Conservation (phyloP, 306 rosid genomes). For the Dalbergia cultrata region DNA sequence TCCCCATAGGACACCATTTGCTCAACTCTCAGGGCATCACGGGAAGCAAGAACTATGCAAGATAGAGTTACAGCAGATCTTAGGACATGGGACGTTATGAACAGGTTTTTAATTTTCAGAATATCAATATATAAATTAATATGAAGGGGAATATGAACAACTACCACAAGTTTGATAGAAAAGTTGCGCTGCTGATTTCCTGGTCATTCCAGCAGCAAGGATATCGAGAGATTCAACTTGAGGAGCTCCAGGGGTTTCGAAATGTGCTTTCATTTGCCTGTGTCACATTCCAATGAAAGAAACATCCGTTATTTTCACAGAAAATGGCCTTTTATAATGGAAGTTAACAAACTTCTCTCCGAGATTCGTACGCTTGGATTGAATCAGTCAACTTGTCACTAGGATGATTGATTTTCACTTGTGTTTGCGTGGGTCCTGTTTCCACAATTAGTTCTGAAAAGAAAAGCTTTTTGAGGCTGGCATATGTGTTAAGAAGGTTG, state of each 20-base stretch:
- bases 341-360: constrained; percentile 8
- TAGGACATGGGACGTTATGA: neutral
- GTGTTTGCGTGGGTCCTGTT: constrained; percentile 88
- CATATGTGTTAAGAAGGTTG: constrained; percentile 22
- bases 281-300: constrained; percentile 27
- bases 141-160: neutral
- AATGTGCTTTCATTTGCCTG: constrained; percentile 87
- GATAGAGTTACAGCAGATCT: constrained; percentile 1
- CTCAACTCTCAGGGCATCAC: constrained; percentile 62
- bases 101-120: neutral
- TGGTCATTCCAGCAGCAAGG: constrained; percentile 72
- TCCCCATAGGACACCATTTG: constrained; percentile 68
- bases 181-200: constrained; percentile 74
- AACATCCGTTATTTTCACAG: constrained; percentile 17
- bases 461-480: constrained; percentile 33
- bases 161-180: constrained; percentile 89
- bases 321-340: constrained; percentile 21
- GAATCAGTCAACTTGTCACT: constrained; percentile 72
- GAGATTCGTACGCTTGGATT: constrained; percentile 64
- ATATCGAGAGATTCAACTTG: constrained; percentile 69
- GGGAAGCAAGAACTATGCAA: constrained; percentile 70
- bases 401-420: constrained; percentile 50
- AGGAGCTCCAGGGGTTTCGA: constrained; percentile 73
- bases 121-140: neutral
- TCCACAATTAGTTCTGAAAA: constrained; percentile 80